A percentile compares a stretch with the other conserved stretches of the same genome.
Conservation (phyloP, 257 asterid genomes). For the Schizonepeta tenuifolia region DNA sequence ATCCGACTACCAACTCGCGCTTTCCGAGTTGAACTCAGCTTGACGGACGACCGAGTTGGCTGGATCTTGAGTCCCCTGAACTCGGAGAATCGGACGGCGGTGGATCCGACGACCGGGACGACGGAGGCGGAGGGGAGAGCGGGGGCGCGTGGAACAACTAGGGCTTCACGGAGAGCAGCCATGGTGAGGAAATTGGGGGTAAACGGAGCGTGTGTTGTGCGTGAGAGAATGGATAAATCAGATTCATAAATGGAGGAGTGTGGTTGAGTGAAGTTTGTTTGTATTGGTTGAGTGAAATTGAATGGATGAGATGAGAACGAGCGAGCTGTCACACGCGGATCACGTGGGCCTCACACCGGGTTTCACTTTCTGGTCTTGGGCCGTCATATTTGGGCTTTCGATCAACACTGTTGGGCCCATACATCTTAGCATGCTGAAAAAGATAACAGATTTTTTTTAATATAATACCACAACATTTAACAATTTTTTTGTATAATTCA, state of each 20-base stretch:
- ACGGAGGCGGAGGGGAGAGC: conserved; percentile 53
- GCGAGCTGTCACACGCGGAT: conserved; percentile 31
- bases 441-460: no score
- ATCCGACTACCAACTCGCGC: conserved; percentile 52
- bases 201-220: conserved; percentile 1
- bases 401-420: neutral
- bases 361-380: neutral
- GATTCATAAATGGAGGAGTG: conserved; percentile 18
- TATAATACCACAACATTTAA: no score
- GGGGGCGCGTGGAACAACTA: conserved; percentile 69
- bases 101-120: conserved; percentile 51
- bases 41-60: conserved; percentile 49
- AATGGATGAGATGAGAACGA: conserved; percentile 33
- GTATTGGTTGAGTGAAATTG: conserved; percentile 2
- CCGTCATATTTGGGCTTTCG: neutral
- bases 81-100: conserved; percentile 56
- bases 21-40: conserved; percentile 42
- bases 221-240: conserved; percentile 34
- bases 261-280: conserved; percentile 40
- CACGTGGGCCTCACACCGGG: conserved; percentile 40
- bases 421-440: no score
- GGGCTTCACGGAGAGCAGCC: conserved; percentile 76
- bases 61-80: conserved; percentile 73
- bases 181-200: conserved; percentile 42
- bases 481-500: no score